phyloP scores from a whole-genome alignment of 495 filamentous ascomycete genomes.

The Penicillium coprophilum region DNA sequence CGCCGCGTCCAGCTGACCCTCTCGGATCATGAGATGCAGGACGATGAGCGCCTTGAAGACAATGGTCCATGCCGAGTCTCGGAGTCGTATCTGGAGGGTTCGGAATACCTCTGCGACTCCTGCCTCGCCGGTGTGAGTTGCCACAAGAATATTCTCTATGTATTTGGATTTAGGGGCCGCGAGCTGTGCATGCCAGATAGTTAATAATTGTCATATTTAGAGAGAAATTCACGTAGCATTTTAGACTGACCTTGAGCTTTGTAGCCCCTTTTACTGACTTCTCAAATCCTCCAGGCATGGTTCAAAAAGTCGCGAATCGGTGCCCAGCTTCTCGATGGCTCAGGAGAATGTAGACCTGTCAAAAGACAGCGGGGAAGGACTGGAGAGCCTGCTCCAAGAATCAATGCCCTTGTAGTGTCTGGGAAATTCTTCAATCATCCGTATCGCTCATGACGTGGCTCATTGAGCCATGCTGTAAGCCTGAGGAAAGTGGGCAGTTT shows the following conservation, averaged over 20 bases:
- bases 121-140: constrained; percentile 91
- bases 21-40: constrained; percentile 94
- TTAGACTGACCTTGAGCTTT: constrained; percentile 76
- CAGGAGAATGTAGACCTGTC: not conserved
- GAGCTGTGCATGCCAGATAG: constrained; percentile 53
- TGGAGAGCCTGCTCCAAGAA: constrained; percentile 27
- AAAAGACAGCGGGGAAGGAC: constrained; percentile 4
- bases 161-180: constrained; percentile 99
- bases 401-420: constrained; percentile 26
- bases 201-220: constrained; percentile 3
- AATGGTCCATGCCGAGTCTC: constrained; percentile 96
- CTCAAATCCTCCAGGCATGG: constrained; percentile 77
- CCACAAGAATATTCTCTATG: constrained; percentile 95
- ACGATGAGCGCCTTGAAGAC: constrained; percentile 97
- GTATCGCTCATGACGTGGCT: constrained; percentile 31
- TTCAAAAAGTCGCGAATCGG: constrained; percentile 10
- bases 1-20: constrained; percentile 87
- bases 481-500: constrained; percentile 11
- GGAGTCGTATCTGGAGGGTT: constrained; percentile 79
- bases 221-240: not conserved
- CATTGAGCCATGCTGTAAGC: constrained; percentile 38
- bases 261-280: constrained; percentile 93
- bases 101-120: constrained; percentile 96
- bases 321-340: constrained; percentile 6
- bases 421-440: constrained; percentile 28